Evolutionary conservation across 768 basidiomycete species (phyloP).

Genomic region (Astraeus odoratus): DNA sequence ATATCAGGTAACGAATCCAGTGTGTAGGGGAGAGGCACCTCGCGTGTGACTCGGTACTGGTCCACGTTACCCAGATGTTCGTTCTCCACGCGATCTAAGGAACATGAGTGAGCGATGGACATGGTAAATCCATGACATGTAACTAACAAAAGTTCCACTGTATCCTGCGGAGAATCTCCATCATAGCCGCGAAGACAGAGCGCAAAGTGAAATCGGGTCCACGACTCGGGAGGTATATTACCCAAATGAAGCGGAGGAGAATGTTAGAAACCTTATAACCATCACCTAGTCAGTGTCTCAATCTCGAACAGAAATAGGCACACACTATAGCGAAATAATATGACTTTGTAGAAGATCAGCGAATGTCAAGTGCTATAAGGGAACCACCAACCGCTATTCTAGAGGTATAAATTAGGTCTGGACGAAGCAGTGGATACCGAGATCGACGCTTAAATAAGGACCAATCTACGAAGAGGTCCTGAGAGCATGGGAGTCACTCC

Average conservation of each 20-base stretch:
- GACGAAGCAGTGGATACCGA: slow-evolving; percentile 56
- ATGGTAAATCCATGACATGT: not conserved
- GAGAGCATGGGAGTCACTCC: slow-evolving; percentile 1
- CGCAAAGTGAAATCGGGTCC: slow-evolving; percentile 47
- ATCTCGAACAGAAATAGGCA: not conserved
- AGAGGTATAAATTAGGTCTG: slow-evolving; percentile 67
- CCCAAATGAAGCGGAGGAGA: slow-evolving; percentile 75
- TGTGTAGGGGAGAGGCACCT: slow-evolving; percentile 77
- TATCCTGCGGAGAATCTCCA: slow-evolving; percentile 76
- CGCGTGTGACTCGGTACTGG: slow-evolving; percentile 83
- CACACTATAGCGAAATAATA: slow-evolving; percentile 79
- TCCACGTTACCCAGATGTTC: slow-evolving; percentile 92
- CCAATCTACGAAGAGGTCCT: slow-evolving; percentile 94
- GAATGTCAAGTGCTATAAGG: not conserved
- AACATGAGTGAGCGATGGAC: not conserved
- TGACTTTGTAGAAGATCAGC: slow-evolving; percentile 30
- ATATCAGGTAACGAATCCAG: slow-evolving; percentile 40
- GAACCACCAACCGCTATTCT: slow-evolving; percentile 43
- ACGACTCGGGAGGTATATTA: slow-evolving; percentile 59
- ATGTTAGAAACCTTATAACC: slow-evolving; percentile 57
- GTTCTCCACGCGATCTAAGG: slow-evolving; percentile 72
- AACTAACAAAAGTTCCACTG: slow-evolving; percentile 90
- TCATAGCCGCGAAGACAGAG: slow-evolving; percentile 57
- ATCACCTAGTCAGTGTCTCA: not conserved
- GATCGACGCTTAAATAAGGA: slow-evolving; percentile 59